phyloP scores from a whole-genome alignment of 78 protist genomes.

The Dictyostelium citrinum region DNA sequence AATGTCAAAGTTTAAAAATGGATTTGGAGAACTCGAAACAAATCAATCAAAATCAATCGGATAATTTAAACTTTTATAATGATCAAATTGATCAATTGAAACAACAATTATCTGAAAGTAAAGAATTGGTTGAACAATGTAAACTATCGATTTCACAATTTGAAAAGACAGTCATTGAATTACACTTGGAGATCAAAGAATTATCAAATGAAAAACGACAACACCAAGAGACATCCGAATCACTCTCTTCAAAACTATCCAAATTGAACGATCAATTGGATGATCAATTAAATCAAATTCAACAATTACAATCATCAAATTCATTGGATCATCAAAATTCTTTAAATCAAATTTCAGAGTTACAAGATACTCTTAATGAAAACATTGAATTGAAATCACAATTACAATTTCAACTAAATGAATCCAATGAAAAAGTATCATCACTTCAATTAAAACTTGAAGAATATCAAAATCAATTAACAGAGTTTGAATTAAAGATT shows the following conservation, averaged over 20 bases:
- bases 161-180: not conserved
- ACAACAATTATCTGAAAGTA: not conserved
- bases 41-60: not conserved
- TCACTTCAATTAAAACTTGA: not conserved
- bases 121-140: not conserved
- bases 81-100: not conserved
- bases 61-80: not conserved
- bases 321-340: not conserved
- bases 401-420: not conserved
- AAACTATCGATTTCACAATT: not conserved
- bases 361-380: not conserved
- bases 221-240: not conserved
- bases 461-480: not conserved
- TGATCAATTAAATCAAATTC: not conserved
- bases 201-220: not conserved
- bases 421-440: not conserved
- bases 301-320: not conserved
- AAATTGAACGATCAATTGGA: not conserved
- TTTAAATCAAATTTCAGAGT: not conserved
- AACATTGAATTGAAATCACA: not conserved
- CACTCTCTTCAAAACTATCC: not conserved
- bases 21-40: not conserved
- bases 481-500: not conserved
- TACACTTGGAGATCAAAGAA: not conserved
- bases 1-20: not conserved